Base-by-base conservation (phyloP, 768 basidiomycete genomes). In the Lactarius hengduanensis region DNA sequence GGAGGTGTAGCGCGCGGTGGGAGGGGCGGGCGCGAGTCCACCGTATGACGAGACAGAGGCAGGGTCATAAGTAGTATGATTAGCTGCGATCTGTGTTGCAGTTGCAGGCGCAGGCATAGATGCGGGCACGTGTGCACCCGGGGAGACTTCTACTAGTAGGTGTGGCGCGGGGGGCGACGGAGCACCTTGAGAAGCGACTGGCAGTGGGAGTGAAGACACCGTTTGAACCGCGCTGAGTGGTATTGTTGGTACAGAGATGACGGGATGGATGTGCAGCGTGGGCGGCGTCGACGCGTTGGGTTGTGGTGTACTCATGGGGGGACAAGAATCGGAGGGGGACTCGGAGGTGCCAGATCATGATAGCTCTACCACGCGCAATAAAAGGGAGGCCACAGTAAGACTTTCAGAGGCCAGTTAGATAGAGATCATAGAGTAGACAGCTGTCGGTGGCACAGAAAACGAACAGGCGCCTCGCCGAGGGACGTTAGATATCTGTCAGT, bases 371-470 rank as follows among this genome's bases (percentile, higher is more conserved):
- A 4, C 13, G 11, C 34, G 59, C 59, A 43, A 40, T 66, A 59
- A 62, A 53, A 15, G 13, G 47, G n/a, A 15, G 32, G 26, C 11
- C 15, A 40, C 13, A 40, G 38, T 34, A 40, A 0, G 38, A 40
- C 15, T 13, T 11, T 5, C 18, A 47, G 20, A 26, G 7, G 50
- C 22, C n/a, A 18, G 10, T 34, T 8, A 34, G 9, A 26, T 55
- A 7, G 26, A 26, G 26, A 26, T 26, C 26, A 26, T 26, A 26
- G 26, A 36, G 36, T 36, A 30, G 61, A 62, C 66, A 67, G 65
- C 38, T 57, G 65, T 16, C 38, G 58, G 62, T 66, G 65, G 65
- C 58, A 66, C 9, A 22, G 1, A 28, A 5, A 34, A 28, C 30
- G 16, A 20, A 8, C 34, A 56, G 30, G 28, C 18, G 10, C 56